phyloP scores from a whole-genome alignment of 1,284 basidiomycete genomes.

The Phellinidium pouzarii region DNA sequence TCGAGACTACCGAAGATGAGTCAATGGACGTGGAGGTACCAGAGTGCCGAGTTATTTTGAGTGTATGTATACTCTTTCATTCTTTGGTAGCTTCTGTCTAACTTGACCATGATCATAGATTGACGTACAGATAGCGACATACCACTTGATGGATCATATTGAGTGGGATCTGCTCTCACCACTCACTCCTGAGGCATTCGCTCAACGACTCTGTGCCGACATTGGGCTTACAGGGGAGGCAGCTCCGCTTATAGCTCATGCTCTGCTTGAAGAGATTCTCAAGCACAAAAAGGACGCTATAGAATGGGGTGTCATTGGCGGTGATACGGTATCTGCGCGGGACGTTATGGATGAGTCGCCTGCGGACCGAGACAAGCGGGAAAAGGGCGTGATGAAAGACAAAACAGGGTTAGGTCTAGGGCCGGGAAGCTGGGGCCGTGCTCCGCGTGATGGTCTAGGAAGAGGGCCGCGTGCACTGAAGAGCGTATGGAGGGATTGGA shows the following conservation, averaged over 20 bases:
- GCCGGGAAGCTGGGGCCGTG: constrained; percentile 44
- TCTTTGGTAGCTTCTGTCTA: constrained; percentile 2
- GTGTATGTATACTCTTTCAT: constrained; percentile 46
- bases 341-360: constrained; percentile 24
- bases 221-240: constrained; percentile 88
- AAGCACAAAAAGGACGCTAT: constrained; percentile 93
- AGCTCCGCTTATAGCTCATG: constrained; percentile 82
- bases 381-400: constrained; percentile 58
- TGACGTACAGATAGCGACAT: constrained; percentile 93
- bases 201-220: constrained; percentile 76
- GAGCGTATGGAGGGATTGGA: constrained; percentile 94
- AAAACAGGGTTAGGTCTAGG: constrained; percentile 71
- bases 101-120: constrained; percentile 48
- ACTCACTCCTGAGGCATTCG: constrained; percentile 85
- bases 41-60: constrained; percentile 86
- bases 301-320: constrained; percentile 83
- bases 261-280: constrained; percentile 90
- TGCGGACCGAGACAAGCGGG: constrained; percentile 31
- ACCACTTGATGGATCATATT: constrained; percentile 90
- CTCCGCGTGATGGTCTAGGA: constrained; percentile 52
- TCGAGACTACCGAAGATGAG: constrained; percentile 22
- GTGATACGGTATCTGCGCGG: constrained; percentile 25
- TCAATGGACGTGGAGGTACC: constrained; percentile 51
- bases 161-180: constrained; percentile 97
- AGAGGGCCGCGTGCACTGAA: constrained; percentile 76